A percentile compares a stretch with the other conserved stretches of the same genome.
These are phyloP conservation scores for Rhodotorula diobovata DNA, from an alignment of 768 basidiomycete genomes.

Conservation along the genomic window DNA sequence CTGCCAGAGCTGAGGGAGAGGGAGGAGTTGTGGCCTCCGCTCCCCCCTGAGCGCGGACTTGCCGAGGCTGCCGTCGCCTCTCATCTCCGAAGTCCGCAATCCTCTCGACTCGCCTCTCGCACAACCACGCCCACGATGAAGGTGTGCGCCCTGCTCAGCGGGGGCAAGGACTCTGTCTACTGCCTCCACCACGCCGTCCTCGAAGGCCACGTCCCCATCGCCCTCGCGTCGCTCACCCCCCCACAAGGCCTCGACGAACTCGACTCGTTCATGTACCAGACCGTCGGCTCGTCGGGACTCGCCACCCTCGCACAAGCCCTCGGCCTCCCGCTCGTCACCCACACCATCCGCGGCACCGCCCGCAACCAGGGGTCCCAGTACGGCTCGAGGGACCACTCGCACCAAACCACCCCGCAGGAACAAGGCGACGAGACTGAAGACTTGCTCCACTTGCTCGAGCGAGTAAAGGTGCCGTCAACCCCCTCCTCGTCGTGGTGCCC, in stretches of 20 bases:
- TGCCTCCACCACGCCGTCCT: constrained; percentile 81
- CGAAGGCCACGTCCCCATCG: constrained; percentile 81
- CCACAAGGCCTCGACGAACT: constrained; percentile 88
- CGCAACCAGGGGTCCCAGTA: constrained; percentile 80
- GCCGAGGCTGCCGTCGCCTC: no score
- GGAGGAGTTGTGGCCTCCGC: no score
- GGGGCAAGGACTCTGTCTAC: constrained; percentile 96
- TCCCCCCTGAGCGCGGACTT: no score
- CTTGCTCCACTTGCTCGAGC: constrained; percentile 64
- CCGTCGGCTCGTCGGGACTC: constrained; percentile 94
- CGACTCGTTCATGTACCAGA: constrained; percentile 97
- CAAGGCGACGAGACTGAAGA: constrained; percentile 86
- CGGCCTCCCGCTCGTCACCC: constrained; percentile 76
- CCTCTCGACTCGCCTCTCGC: neutral
- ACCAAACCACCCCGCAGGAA: constrained; percentile 10
- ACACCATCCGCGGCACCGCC: constrained; percentile 73
- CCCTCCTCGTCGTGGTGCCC: no score
- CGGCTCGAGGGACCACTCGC: constrained; percentile 50
- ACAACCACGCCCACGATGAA: constrained; percentile 57
- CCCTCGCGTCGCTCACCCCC: constrained; percentile 82
- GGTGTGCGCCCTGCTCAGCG: constrained; percentile 88
- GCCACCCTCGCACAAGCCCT: constrained; percentile 78
- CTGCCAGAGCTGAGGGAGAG: no score
- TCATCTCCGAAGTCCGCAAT: neutral
- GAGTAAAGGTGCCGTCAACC: constrained; percentile 84